Conservation (phyloP, 805 yeast species). For the Torulaspora maleeae region DNA sequence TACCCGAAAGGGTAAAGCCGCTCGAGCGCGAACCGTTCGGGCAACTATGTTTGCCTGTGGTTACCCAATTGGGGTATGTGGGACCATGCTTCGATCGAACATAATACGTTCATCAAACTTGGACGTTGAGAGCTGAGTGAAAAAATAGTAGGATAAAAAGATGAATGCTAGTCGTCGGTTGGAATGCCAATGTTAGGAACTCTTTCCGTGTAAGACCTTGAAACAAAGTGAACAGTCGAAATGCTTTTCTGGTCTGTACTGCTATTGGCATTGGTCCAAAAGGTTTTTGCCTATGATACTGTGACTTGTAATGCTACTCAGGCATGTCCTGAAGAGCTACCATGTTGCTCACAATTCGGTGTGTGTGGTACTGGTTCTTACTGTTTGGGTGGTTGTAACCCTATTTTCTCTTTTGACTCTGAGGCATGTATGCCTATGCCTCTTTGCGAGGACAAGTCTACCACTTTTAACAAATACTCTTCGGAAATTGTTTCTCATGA, state of each 20-base stretch:
- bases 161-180: background rate
- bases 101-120: background rate
- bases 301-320: slow-evolving; percentile 48
- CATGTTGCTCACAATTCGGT: slow-evolving; percentile 85
- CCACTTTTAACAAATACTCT: slow-evolving; percentile 39
- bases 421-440: slow-evolving; percentile 87
- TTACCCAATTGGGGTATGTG: background rate
- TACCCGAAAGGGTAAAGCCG: background rate
- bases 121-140: background rate
- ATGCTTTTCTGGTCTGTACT: slow-evolving; percentile 1
- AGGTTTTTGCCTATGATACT: slow-evolving; percentile 7
- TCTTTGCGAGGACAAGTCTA: slow-evolving; percentile 49
- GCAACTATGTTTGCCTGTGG: background rate
- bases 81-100: background rate
- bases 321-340: slow-evolving; percentile 69
- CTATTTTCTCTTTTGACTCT: slow-evolving; percentile 53
- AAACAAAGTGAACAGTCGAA: background rate
- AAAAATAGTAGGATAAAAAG: background rate
- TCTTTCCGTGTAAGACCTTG: background rate
- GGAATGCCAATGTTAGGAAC: background rate
- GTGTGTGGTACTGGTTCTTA: slow-evolving; percentile 66
- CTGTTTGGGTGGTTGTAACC: slow-evolving; percentile 88
- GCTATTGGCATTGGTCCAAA: background rate
- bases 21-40: background rate
- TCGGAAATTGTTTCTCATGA: slow-evolving; percentile 34